Evolutionary conservation across 306 rosid genomes (phyloP).

Genomic region (Quercus wislizeni): DNA sequence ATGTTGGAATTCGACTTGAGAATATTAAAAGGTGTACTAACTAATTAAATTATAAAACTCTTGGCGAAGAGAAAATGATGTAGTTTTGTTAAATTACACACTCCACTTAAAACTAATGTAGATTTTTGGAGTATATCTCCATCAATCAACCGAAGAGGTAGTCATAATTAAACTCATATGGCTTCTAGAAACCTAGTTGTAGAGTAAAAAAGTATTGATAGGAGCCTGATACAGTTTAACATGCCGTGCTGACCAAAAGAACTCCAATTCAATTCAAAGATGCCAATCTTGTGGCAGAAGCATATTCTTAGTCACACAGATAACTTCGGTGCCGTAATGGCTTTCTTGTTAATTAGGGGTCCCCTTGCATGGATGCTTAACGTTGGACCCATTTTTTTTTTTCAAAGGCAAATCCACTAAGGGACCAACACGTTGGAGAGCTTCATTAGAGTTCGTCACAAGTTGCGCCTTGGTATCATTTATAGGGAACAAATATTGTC

Average conservation of each 20-base stretch:
- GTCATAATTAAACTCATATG: too few species aligned
- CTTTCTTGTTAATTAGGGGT: conserved; percentile 22
- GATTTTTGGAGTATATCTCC: too few species aligned
- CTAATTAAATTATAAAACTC: too few species aligned
- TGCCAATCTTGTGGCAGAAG: conserved; percentile 45
- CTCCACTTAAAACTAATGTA: too few species aligned
- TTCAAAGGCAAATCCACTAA: conserved; percentile 15
- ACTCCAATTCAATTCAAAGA: conserved; percentile 40
- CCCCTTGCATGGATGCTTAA: conserved; percentile 34
- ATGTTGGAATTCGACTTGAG: too few species aligned
- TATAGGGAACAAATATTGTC: conserved; percentile 38
- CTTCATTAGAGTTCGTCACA: conserved; percentile 6
- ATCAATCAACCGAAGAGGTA: too few species aligned
- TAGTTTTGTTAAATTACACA: too few species aligned
- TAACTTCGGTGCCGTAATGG: conserved; percentile 49
- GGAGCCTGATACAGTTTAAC: neutral
- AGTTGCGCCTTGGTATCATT: conserved; percentile 28
- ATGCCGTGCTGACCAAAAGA: conserved; percentile 34
- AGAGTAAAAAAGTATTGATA: conserved; percentile 1
- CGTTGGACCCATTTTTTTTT: conserved; percentile 45
- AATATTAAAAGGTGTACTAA: too few species aligned
- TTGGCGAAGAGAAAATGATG: too few species aligned
- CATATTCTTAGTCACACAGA: neutral
- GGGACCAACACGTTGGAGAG: conserved; percentile 25
- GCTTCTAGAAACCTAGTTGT: too few species aligned